phyloP scores from a whole-genome alignment of 306 rosid genomes.

The Pachyrhizus erosus region DNA sequence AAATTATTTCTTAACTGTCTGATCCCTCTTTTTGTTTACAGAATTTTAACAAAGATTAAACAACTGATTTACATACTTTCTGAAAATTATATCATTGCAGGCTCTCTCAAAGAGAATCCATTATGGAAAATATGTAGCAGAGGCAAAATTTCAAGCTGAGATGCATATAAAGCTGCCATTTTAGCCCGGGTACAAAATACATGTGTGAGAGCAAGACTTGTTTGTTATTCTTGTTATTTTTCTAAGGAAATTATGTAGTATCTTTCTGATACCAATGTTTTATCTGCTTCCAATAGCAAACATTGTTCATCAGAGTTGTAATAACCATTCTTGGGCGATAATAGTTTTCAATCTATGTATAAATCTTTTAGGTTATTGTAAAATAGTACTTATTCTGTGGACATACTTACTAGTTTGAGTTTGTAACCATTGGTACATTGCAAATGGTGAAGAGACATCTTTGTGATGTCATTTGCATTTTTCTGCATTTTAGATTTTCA shows the following conservation, averaged over 20 bases:
- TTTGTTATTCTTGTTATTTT: neutral
- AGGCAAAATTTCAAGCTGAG: slow-evolving; percentile 67
- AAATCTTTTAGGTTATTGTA: neutral
- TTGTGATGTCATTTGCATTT: neutral
- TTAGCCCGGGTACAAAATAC: slow-evolving; percentile 59
- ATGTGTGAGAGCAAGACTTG: neutral
- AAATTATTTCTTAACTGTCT: no score
- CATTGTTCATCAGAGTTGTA: neutral
- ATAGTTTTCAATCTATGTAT: neutral
- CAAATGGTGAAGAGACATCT: neutral
- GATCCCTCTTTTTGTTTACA: no score
- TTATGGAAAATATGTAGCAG: slow-evolving; percentile 83
- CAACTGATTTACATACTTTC: no score
- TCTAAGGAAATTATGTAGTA: no score
- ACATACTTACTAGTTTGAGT: neutral
- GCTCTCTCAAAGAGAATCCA: slow-evolving; percentile 82
- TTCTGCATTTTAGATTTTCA: neutral
- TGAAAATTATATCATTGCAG: no score
- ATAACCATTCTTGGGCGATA: neutral
- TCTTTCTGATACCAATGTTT: neutral
- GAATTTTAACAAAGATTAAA: no score
- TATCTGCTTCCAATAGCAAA: neutral
- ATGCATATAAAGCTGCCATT: slow-evolving; percentile 66
- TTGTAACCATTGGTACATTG: neutral
- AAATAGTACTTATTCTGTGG: neutral